Evolutionary conservation across 1,139 yeast species (phyloP).

Genomic region (Candida sanyaensis): DNA sequence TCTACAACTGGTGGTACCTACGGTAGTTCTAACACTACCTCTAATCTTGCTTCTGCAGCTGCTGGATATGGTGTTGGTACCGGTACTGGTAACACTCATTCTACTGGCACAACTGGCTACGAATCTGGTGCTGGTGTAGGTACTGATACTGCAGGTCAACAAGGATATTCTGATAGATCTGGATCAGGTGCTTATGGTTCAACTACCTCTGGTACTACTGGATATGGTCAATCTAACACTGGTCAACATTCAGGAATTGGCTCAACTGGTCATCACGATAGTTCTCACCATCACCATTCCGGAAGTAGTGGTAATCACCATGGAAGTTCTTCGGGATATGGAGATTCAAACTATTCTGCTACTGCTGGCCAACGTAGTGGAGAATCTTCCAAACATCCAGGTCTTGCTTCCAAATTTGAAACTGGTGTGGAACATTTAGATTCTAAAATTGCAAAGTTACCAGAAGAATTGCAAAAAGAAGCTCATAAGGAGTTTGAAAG

Average conservation of each 20-base stretch:
- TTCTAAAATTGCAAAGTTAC: conserved; percentile 31
- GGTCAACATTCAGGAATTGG: conserved; percentile 6
- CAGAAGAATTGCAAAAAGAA: conserved; percentile 31
- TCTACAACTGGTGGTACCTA: conserved; percentile 1
- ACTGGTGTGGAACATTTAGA: conserved; percentile 20
- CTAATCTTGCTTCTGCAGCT: conserved; percentile 7
- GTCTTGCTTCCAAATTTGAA: conserved; percentile 2
- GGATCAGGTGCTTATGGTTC: conserved; percentile 2
- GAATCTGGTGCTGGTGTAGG: neutral
- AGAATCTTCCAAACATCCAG: conserved; percentile 1
- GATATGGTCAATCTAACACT: neutral
- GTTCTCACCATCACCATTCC: neutral
- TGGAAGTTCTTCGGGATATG: neutral
- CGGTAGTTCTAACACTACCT: conserved; percentile 10
- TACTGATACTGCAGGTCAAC: conserved; percentile 1
- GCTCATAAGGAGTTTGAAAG: conserved; percentile 37
- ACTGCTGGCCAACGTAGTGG: neutral
- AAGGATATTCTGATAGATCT: neutral
- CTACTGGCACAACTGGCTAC: neutral
- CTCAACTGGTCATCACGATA: conserved; percentile 3
- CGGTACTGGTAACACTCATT: conserved; percentile 4
- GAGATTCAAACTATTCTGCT: neutral
- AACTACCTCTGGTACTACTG: neutral
- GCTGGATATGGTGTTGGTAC: conserved; percentile 11
- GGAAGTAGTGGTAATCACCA: neutral